These are phyloP conservation scores for Physaria fendleri DNA, from an alignment of 345 rosid species.

Conservation along the genomic window DNA sequence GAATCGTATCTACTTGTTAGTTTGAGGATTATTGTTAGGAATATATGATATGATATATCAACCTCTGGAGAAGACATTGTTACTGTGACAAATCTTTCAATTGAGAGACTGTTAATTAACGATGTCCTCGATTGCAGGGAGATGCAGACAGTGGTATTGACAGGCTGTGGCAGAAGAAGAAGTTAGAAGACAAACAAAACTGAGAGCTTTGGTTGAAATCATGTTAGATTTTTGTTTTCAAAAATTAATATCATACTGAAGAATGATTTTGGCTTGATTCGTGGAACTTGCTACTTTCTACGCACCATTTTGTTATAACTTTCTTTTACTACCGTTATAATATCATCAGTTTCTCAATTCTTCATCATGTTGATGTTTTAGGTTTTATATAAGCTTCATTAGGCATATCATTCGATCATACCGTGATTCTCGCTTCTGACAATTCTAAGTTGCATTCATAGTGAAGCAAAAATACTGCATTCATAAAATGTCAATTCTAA, in stretches of 20 bases:
- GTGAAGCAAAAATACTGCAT: too few relatives aligned
- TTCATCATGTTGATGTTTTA: background rate
- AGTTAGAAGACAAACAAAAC: conserved; percentile 27
- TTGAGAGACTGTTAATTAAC: background rate
- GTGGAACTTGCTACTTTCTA: background rate
- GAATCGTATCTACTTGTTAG: background rate
- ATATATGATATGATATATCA: background rate
- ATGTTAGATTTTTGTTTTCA: background rate
- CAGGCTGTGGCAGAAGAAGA: conserved; percentile 52
- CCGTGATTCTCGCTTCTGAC: too few relatives aligned
- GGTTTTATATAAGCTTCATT: too few relatives aligned
- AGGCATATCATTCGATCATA: too few relatives aligned
- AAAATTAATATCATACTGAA: background rate
- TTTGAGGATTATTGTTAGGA: background rate
- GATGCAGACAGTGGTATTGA: conserved; percentile 63
- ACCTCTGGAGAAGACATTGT: background rate
- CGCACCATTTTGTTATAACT: background rate
- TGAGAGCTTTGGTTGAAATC: background rate
- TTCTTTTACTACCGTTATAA: background rate
- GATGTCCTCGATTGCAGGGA: conserved; percentile 34
- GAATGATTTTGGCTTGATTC: background rate
- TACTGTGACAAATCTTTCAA: background rate
- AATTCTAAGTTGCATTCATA: too few relatives aligned
- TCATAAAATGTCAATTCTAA: too few relatives aligned
- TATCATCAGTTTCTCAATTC: background rate